phyloP scores from a whole-genome alignment of 768 basidiomycete species.

The Pisolithus tinctorius region DNA sequence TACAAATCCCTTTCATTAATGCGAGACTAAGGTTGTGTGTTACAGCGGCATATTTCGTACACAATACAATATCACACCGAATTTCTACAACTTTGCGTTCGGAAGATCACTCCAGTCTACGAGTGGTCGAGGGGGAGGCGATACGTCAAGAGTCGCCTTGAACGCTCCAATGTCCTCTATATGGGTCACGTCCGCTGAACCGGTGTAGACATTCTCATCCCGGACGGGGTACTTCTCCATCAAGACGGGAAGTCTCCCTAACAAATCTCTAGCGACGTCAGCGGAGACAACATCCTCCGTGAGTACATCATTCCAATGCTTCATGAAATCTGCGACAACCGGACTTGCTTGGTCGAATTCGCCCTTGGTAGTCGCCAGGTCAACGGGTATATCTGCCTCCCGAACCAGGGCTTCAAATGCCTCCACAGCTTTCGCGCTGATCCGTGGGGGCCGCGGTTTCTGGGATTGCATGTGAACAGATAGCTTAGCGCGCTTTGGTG shows the following conservation, averaged over 20 bases:
- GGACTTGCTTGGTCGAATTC: conserved; percentile 52
- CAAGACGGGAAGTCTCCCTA: conserved; percentile 51
- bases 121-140: conserved; percentile 58
- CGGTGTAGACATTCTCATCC: conserved; percentile 42
- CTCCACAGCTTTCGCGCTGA: conserved; percentile 57
- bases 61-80: background rate
- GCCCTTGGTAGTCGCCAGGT: conserved; percentile 45
- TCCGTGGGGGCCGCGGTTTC: conserved; percentile 49
- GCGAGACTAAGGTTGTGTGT: too few relatives aligned
- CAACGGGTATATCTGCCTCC: conserved; percentile 40
- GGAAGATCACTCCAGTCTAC: conserved; percentile 74
- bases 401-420: conserved; percentile 54
- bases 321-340: conserved; percentile 49
- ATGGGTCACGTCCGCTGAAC: conserved; percentile 45
- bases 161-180: conserved; percentile 64
- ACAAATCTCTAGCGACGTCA: conserved; percentile 38
- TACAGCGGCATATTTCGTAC: too few relatives aligned
- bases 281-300: conserved; percentile 34
- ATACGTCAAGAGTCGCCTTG: conserved; percentile 49
- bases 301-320: conserved; percentile 50
- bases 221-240: conserved; percentile 50
- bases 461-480: conserved; percentile 78
- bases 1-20: too few relatives aligned
- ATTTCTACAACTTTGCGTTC: conserved; percentile 43
- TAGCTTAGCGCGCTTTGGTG: conserved; percentile 67